Evolutionary conservation across 73 alveolate genomes (phyloP).

Genomic region (Tetrahymena malaccensis): DNA sequence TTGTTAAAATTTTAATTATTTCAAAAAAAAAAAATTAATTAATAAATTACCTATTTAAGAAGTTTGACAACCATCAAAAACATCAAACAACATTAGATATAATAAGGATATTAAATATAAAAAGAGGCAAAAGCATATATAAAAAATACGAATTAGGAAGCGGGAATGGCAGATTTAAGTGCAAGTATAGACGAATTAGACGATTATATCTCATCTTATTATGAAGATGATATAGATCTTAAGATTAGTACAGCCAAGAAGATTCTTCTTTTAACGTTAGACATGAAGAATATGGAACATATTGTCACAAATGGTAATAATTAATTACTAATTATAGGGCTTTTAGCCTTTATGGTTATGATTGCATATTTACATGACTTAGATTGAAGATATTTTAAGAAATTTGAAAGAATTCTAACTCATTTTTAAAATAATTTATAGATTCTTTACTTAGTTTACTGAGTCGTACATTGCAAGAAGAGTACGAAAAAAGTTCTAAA

Average conservation of each 20-base stretch:
- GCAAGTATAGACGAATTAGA: neutral
- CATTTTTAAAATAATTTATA: neutral
- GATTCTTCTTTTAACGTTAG: neutral
- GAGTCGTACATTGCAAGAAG: constrained; percentile 82
- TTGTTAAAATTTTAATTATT: neutral
- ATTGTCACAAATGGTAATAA: neutral
- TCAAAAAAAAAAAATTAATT: neutral
- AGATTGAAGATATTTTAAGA: neutral
- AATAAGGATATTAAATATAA: neutral
- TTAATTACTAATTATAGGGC: no score
- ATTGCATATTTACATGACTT: neutral
- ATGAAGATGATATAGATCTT: neutral
- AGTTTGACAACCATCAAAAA: neutral
- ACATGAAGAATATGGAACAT: neutral
- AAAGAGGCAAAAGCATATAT: neutral
- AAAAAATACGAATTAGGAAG: neutral
- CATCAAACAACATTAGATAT: neutral
- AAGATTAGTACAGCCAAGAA: neutral
- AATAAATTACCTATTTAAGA: neutral
- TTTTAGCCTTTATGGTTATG: neutral
- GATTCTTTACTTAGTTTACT: neutral
- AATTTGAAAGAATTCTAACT: neutral
- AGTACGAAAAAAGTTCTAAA: constrained; percentile 65
- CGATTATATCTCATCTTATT: neutral
- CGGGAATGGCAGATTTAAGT: neutral